Conservation (phyloP, 1,284 basidiomycete genomes). For the Irpex rosettiformis region DNA sequence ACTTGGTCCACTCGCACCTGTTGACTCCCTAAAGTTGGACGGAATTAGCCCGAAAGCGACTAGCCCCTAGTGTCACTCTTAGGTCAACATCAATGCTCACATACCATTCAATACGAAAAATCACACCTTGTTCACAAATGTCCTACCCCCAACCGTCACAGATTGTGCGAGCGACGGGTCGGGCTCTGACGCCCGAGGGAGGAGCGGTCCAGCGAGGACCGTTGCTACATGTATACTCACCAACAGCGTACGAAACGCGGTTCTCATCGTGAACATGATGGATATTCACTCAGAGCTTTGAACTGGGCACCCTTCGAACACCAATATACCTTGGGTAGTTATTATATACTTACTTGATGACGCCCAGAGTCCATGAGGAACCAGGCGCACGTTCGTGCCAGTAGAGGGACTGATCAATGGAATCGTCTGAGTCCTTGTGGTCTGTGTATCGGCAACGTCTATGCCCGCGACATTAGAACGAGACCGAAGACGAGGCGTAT, state of each 20-base stretch:
- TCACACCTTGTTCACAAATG: conserved; percentile 15
- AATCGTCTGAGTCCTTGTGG: too few species aligned
- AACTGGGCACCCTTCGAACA: too few species aligned
- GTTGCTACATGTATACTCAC: conserved; percentile 1
- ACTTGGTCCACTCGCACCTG: conserved; percentile 21
- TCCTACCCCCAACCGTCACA: conserved; percentile 11
- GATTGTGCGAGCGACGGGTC: conserved; percentile 13
- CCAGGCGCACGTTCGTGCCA: too few species aligned
- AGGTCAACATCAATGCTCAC: background rate
- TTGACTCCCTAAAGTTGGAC: conserved; percentile 34
- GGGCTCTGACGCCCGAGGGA: conserved; percentile 4
- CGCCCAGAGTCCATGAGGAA: too few species aligned
- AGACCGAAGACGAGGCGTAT: too few species aligned
- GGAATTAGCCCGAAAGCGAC: conserved; percentile 38
- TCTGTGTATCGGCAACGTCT: too few species aligned
- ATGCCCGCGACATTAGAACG: too few species aligned
- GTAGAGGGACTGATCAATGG: too few species aligned
- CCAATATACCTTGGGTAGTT: too few species aligned
- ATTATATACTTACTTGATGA: background rate
- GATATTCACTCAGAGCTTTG: too few species aligned
- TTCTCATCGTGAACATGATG: conserved; percentile 1
- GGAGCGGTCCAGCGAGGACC: conserved; percentile 3
- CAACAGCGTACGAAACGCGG: conserved; percentile 5
- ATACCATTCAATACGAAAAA: background rate
- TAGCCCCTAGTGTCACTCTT: conserved; percentile 25